These are phyloP conservation scores for Colletotrichum filicis DNA, from an alignment of 2,329 filamentous ascomycete species.

Conservation along the genomic window DNA sequence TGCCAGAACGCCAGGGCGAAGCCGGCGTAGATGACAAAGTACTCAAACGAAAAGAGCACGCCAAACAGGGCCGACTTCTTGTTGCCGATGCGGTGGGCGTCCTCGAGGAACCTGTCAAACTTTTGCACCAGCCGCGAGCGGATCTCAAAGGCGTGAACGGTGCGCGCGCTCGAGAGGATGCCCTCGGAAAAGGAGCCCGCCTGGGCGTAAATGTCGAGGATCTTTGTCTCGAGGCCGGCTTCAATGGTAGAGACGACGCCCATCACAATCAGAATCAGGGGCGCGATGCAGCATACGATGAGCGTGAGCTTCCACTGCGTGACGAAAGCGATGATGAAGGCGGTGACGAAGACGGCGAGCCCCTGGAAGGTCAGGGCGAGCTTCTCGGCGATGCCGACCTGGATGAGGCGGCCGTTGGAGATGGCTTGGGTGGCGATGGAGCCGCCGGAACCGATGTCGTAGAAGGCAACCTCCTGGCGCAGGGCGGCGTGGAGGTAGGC, in stretches of 20 bases:
- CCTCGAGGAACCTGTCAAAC: slow-evolving; percentile 50
- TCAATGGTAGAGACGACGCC: slow-evolving; percentile 40
- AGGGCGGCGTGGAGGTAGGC: slow-evolving; percentile 62
- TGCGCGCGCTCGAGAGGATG: slow-evolving; percentile 50
- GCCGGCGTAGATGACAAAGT: slow-evolving; percentile 53
- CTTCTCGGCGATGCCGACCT: slow-evolving; percentile 53
- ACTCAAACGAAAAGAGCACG: slow-evolving; percentile 51
- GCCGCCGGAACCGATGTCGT: slow-evolving; percentile 54
- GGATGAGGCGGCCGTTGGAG: slow-evolving; percentile 55
- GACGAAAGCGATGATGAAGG: slow-evolving; percentile 52
- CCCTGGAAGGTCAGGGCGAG: slow-evolving; percentile 52
- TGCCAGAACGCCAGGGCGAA: slow-evolving; percentile 59
- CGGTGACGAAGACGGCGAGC: slow-evolving; percentile 49
- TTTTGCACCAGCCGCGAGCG: slow-evolving; percentile 49
- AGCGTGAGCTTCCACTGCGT: slow-evolving; percentile 57
- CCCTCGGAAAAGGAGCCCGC: slow-evolving; percentile 49
- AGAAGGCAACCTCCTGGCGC: slow-evolving; percentile 61
- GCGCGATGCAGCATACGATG: slow-evolving; percentile 47
- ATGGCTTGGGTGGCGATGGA: slow-evolving; percentile 56
- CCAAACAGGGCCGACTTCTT: slow-evolving; percentile 52
- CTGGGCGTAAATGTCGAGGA: slow-evolving; percentile 47
- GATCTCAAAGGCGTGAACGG: slow-evolving; percentile 56
- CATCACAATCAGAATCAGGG: slow-evolving; percentile 45
- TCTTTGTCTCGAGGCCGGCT: slow-evolving; percentile 46
- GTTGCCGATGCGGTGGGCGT: slow-evolving; percentile 48